Base-by-base conservation (phyloP, 2,329 filamentous ascomycete species). In the Aaosphaeria arxii region DNA sequence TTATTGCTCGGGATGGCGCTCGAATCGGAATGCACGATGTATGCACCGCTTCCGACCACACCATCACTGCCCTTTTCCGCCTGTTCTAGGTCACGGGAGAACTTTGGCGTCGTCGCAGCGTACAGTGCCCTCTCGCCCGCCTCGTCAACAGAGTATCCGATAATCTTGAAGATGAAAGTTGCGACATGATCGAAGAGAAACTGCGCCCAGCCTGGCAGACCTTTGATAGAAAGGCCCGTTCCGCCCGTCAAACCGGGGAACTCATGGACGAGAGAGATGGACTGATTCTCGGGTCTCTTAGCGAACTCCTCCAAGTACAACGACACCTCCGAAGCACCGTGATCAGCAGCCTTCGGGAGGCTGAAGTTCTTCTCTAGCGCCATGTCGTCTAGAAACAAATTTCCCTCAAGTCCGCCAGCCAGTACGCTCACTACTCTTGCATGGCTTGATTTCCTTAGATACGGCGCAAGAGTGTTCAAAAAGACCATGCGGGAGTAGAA, bases 401-500 rank as follows among this genome's bases (percentile, higher is more conserved):
- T 49, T 4, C 76, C 75, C 67, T 85, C 82, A 11, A 73, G 71
- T n/a, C 77, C 76, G 4, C 71, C 79, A 0, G 74, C 76, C 1
- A 80, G 66, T n/a, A 84, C 74, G n/a, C 69, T 77, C 28, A 84
- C 73, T 6, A 83, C 78, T 6, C 82, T 78, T 0, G 77, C 73
- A 5, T 67, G 52, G 0, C 71, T 56, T 0, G 80, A 74, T n/a
- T 58, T 60, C 7, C 70, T 68, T 2, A 87, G 71, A 0, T 78
- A 71, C 0, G 83, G 82, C 6, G 85, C 75, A 1, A 87, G 74
- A 46, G 83, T 82, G 40, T 73, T 48, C 9, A 79, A 72, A 57
- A 85, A 80, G 36, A 80, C 79, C 52, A 79, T 74, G 17, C 83
- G 82, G 4, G 78, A 73, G 65, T 85, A 85, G 65, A 78, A 80